Base-by-base conservation (phyloP, 2,329 filamentous ascomycete species). In the Beauveria varroae region DNA sequence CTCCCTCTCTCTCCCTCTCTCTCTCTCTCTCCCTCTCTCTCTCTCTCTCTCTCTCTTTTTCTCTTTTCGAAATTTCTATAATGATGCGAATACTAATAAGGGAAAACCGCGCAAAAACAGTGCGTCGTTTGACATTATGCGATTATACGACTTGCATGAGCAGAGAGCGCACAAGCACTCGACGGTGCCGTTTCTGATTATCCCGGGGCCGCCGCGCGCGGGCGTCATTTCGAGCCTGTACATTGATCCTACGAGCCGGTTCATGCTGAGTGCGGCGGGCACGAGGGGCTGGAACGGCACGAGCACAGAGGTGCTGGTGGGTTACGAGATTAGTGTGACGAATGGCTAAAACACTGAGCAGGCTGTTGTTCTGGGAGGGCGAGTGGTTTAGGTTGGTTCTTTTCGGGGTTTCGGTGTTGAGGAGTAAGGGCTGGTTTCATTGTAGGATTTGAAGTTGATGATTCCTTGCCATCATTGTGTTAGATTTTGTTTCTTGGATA, bases 221-320 rank as follows among this genome's bases (percentile, higher is more conserved):
- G 93, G 93, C 50, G 91, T 96, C 47, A 93, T 97, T 47, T 91
- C 89, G 0, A 86, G 89, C 63, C 77, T 98, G 10, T 95, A 93
- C 69, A 81, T 97, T 52, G 95, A 99, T 72, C 90, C 90, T 5
- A 90, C 91, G 0, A 93, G 91, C 71, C 83, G 86, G 20, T 98
- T 93, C 71, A 93, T 99, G 88, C 83, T 99, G 40, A 93, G 90
- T 2, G 90, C 91, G 0, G 93, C 91, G 5, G 95, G 95, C 0
- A 98, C 95, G 64, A 79, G 95, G 64, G 95, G 95, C 1, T 99
- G 95, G 95, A 95, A 98, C 73, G 95, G 95, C 1, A 86, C 83
- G 22, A 87, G 83, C 41, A 98, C 95, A 0, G 95, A 99, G 76
- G 91, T 95, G 0, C 73, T 99, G 63, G 85, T 99, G 60, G 95